These are phyloP conservation scores for Serendipita vermifera DNA, from an alignment of 768 basidiomycete species.

Conservation along the genomic window DNA sequence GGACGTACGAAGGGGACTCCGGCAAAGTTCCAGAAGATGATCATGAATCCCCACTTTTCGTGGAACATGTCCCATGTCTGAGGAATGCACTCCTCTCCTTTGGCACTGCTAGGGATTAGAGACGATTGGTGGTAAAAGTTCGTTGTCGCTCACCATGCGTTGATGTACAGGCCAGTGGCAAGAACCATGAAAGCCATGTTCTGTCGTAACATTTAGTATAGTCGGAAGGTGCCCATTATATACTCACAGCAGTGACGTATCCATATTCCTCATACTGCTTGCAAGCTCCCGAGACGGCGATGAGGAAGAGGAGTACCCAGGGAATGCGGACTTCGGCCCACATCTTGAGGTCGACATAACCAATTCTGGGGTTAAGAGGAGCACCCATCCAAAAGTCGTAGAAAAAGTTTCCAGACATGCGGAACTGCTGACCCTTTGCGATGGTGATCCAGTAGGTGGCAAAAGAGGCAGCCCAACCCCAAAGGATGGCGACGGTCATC, in stretches of 20 bases:
- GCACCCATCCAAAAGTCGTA: conserved; percentile 99
- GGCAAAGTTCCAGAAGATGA: conserved; percentile 96
- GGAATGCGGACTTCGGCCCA: conserved; percentile 95
- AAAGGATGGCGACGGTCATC: conserved; percentile 92
- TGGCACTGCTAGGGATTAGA: conserved; percentile 40
- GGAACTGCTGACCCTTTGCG: conserved; percentile 61
- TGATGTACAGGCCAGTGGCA: conserved; percentile 92
- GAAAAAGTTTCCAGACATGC: conserved; percentile 90
- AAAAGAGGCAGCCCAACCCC: conserved; percentile 69
- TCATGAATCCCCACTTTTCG: conserved; percentile 97
- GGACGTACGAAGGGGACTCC: conserved; percentile 69
- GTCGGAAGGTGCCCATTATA: too few relatives aligned
- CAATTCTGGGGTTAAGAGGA: conserved; percentile 82
- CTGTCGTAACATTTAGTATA: conserved; percentile 26
- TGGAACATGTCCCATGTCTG: conserved; percentile 99
- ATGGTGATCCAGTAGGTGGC: conserved; percentile 71
- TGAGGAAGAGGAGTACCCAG: conserved; percentile 91
- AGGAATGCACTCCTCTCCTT: conserved; percentile 89
- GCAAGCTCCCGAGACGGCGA: conserved; percentile 82
- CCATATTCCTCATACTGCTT: conserved; percentile 92
- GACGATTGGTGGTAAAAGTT: neutral
- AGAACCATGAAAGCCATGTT: conserved; percentile 96
- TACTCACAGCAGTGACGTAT: conserved; percentile 77
- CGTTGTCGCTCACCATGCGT: conserved; percentile 56
- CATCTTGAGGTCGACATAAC: conserved; percentile 91